Evolutionary conservation across 169 alveolate genomes (phyloP), one percentile per base, ranked within the genome.

Genomic region (Cryptosporidium baileyi): DNA sequence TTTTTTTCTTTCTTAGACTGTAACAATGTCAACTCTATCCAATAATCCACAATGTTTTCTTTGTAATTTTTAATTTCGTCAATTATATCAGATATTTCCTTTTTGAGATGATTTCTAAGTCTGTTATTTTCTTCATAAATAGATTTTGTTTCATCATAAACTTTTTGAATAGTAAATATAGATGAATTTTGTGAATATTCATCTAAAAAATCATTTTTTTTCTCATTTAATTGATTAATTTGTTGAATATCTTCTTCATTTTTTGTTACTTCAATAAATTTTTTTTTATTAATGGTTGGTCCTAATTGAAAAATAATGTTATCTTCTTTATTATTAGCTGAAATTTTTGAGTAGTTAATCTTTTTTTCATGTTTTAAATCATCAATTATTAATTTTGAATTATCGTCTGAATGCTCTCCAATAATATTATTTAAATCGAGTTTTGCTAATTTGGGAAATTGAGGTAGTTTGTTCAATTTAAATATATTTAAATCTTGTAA

Each of bases 11-110:
- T 32, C 15, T 74, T 51, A 11, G 67, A 40, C 19, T 57, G 85
- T 8, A 60, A 32, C n/a, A 74, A 24, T 11, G 85, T 74, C 24
- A 74, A 47, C 40, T 74, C 85, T 38, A 74, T 74, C 85, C 85
- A 74, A 54, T 54, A 74, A 24, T 74, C 85, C 15, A 74, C 74
- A 1, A 74, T 30, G 43, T 13, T 54, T 43, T 74, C 85, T 54
- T 74, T 74, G 22, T 40, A 49, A 1, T 59, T 32, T 15, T 22
- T 54, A 19, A 74, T 52, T 26, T 74, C 85, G 11, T 38, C 30
- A 1, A 47, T 65, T 51, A 65, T 65, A 26, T 32, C 34, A 26
- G 60, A 45, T 7, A 65, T 30, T n/a, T 65, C 81, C 24, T 65
- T 15, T 15, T 22, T 13, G 5, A 47, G 3, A 15, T 38, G 3